A percentile compares a stretch with the other conserved stretches of the same genome.
These are phyloP conservation scores for Tephrocybe sp. DNA, from an alignment of 768 basidiomycete genomes.

Conservation along the genomic window DNA sequence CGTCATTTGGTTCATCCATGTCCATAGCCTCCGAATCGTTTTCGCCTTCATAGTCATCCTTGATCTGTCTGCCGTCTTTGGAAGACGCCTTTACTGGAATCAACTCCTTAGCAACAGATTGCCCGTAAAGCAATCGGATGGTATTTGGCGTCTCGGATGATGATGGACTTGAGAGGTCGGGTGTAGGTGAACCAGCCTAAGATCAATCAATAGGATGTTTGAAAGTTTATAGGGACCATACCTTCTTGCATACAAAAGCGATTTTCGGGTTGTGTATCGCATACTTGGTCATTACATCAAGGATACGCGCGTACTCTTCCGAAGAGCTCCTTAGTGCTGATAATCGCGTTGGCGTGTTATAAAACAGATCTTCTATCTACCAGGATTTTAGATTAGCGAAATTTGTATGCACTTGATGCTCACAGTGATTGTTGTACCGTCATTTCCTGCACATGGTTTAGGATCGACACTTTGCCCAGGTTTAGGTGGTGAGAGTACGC, in stretches of 20 bases:
- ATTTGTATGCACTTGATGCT: slow-evolving; percentile 18
- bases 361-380: slow-evolving; percentile 94
- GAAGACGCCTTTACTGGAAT: slow-evolving; percentile 43
- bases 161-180: slow-evolving; percentile 80
- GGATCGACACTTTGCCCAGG: slow-evolving; percentile 72
- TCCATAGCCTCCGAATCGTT: slow-evolving; percentile 24
- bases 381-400: not conserved
- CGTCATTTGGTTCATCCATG: slow-evolving; percentile 29
- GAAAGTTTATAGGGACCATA: slow-evolving; percentile 22
- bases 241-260: slow-evolving; percentile 92
- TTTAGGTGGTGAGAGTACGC: slow-evolving; percentile 66
- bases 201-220: not conserved
- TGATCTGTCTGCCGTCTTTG: slow-evolving; percentile 12
- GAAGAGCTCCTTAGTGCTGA: slow-evolving; percentile 80
- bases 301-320: slow-evolving; percentile 89
- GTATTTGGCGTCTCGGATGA: slow-evolving; percentile 61
- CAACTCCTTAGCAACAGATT: slow-evolving; percentile 76
- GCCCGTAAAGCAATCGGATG: slow-evolving; percentile 81
- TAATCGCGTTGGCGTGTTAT: slow-evolving; percentile 85
- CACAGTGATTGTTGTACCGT: slow-evolving; percentile 88
- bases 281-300: slow-evolving; percentile 91
- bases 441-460: slow-evolving; percentile 89
- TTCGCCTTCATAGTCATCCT: too few species aligned
- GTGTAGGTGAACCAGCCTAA: slow-evolving; percentile 68
- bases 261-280: slow-evolving; percentile 90